Conservation (phyloP, 345 rosid species). For the Dimocarpus longan region DNA sequence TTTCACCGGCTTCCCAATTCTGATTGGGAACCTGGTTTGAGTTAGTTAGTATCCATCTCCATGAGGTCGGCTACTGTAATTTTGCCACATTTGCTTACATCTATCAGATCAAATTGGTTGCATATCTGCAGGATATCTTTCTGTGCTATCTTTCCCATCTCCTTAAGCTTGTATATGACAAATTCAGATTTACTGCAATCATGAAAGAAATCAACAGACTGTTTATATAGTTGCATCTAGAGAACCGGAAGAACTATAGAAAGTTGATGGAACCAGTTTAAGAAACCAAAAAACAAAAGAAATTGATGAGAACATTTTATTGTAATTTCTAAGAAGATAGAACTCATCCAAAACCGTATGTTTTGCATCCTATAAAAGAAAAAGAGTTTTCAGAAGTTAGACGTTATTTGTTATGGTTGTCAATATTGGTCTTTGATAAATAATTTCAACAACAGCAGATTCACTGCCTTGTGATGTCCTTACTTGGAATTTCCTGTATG, state of each 20-base stretch:
- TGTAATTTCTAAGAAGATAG: neutral
- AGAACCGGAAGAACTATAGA: neutral
- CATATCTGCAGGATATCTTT: slow-evolving; percentile 60
- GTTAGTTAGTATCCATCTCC: slow-evolving; percentile 45
- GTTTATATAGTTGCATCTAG: neutral
- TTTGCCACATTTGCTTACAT: slow-evolving; percentile 47
- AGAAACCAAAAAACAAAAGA: neutral
- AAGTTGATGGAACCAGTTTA: neutral
- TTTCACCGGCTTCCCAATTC: slow-evolving; percentile 2
- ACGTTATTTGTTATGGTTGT: neutral
- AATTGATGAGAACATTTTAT: neutral
- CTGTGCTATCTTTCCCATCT: slow-evolving; percentile 69
- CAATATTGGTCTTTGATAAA: neutral
- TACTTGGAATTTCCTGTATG: too few relatives aligned
- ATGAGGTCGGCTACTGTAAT: slow-evolving; percentile 59
- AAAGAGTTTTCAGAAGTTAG: neutral
- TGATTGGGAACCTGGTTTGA: slow-evolving; percentile 3
- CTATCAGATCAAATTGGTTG: slow-evolving; percentile 54
- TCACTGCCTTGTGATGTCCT: neutral
- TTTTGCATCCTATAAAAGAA: neutral
- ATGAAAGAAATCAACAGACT: slow-evolving; percentile 19
- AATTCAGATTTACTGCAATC: slow-evolving; percentile 69
- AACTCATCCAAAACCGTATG: neutral
- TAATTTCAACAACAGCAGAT: neutral
- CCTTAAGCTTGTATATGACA: slow-evolving; percentile 70